A percentile compares a stretch with the other conserved stretches of the same genome.
Evolutionary conservation across 2,329 filamentous ascomycete genomes (phyloP).

Genomic region (Emergomyces africanus): DNA sequence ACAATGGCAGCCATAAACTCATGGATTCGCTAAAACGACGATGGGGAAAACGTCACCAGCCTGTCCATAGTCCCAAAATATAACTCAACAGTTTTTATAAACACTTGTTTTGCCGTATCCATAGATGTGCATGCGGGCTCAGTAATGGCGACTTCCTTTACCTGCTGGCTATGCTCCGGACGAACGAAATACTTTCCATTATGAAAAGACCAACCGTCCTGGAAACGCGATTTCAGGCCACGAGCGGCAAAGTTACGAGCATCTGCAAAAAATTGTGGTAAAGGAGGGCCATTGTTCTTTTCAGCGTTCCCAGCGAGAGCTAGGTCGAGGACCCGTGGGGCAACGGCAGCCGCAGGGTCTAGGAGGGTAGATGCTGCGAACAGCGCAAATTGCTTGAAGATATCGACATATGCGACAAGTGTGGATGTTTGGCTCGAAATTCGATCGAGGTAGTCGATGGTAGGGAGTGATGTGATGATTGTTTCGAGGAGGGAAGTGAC

Average conservation of each 20-base stretch:
- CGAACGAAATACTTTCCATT: conserved; percentile 36
- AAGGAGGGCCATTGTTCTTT: neutral
- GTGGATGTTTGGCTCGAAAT: conserved; percentile 15
- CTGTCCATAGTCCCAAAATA: conserved; percentile 12
- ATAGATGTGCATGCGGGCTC: conserved; percentile 18
- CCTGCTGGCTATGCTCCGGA: conserved; percentile 25
- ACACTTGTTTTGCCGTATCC: conserved; percentile 10
- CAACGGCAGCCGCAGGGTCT: conserved; percentile 8
- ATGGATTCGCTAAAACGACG: neutral
- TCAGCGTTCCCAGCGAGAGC: conserved; percentile 6
- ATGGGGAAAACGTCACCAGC: conserved; percentile 11
- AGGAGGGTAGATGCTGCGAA: conserved; percentile 21
- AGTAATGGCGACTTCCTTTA: conserved; percentile 34
- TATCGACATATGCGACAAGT: conserved; percentile 23
- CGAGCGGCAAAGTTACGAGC: conserved; percentile 24
- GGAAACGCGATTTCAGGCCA: conserved; percentile 33
- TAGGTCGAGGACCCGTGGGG: conserved; percentile 11
- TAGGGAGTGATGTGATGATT: conserved; percentile 27
- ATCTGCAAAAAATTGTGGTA: conserved; percentile 12
- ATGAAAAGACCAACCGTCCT: conserved; percentile 34
- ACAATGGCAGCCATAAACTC: neutral
- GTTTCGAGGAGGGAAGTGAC: conserved; percentile 29
- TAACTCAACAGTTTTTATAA: conserved; percentile 15
- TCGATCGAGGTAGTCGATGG: conserved; percentile 37
- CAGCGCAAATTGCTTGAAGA: conserved; percentile 28